These are phyloP conservation scores for Venturia carpophila DNA, from an alignment of 2,329 filamentous ascomycete species.

Conservation along the genomic window DNA sequence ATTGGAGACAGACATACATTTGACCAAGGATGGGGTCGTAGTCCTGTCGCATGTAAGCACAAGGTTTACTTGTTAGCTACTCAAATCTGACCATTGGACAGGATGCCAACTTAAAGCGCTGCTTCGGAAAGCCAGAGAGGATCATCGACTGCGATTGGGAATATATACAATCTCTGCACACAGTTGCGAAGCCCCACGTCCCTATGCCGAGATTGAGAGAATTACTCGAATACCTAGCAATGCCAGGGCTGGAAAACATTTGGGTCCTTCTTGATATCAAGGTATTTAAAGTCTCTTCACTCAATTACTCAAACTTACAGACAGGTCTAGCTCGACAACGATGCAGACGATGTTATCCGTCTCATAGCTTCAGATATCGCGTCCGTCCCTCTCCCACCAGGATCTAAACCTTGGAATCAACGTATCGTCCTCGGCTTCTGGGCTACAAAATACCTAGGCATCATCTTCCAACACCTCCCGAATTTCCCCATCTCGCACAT, in stretches of 20 bases:
- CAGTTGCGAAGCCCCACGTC: constrained; percentile 58
- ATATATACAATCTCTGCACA: constrained; percentile 61
- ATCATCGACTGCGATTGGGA: constrained; percentile 71
- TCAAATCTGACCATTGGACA: constrained; percentile 28
- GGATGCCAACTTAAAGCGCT: constrained; percentile 70
- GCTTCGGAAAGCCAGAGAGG: constrained; percentile 66
- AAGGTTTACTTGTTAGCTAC: background rate
- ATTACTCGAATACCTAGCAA: constrained; percentile 61
- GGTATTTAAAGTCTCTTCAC: constrained; percentile 36
- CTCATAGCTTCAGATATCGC: constrained; percentile 57
- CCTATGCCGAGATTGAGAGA: constrained; percentile 68
- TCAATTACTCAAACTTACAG: background rate
- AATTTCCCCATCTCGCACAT: constrained; percentile 60
- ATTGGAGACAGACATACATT: constrained; percentile 80
- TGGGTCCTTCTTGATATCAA: constrained; percentile 91
- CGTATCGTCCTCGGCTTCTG: constrained; percentile 76
- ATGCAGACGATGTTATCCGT: constrained; percentile 61
- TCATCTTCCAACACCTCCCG: constrained; percentile 55
- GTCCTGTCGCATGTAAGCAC: constrained; percentile 69
- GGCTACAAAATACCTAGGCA: constrained; percentile 63
- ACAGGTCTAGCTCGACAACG: constrained; percentile 54
- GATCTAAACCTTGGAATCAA: constrained; percentile 54
- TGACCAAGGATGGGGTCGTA: constrained; percentile 74
- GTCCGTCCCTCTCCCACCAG: constrained; percentile 38
- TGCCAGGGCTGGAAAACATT: constrained; percentile 56